These are phyloP conservation scores for Jasminum sambac DNA, from an alignment of 257 asterid genomes.

Conservation along the genomic window DNA sequence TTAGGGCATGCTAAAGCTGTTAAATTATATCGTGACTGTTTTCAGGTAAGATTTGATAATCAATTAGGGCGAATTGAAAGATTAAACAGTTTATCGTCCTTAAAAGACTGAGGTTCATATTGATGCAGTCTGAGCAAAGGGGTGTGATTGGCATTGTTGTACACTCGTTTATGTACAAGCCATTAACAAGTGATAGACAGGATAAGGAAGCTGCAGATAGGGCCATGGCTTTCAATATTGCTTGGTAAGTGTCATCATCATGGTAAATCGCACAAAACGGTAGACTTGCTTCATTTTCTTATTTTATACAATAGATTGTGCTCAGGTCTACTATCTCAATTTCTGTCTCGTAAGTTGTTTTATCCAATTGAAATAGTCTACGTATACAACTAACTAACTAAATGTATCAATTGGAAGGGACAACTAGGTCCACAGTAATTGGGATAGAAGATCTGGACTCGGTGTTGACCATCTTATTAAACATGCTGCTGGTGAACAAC, in stretches of 20 bases:
- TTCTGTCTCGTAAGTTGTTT: no score
- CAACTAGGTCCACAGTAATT: no score
- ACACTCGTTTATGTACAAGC: constrained; percentile 53
- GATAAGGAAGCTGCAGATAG: constrained; percentile 67
- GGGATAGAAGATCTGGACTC: no score
- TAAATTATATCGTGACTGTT: constrained; percentile 51
- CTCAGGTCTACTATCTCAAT: background rate
- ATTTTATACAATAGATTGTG: background rate
- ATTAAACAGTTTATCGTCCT: background rate
- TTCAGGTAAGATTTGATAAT: constrained; percentile 45
- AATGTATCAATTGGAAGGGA: no score
- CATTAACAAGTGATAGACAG: constrained; percentile 38
- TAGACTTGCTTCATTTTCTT: background rate
- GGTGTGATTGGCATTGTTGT: constrained; percentile 56
- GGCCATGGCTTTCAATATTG: constrained; percentile 62
- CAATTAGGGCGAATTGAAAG: background rate
- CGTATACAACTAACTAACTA: no score
- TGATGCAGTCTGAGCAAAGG: constrained; percentile 44
- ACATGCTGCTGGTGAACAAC: background rate
- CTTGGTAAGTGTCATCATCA: constrained; percentile 54
- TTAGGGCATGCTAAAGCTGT: constrained; percentile 78
- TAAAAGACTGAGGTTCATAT: background rate
- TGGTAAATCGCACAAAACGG: background rate
- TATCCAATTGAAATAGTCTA: no score
- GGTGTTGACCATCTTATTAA: background rate